These are phyloP conservation scores for Alloteropsis angusta DNA, from an alignment of 202 grass and related monocot genomes.

Conservation along the genomic window DNA sequence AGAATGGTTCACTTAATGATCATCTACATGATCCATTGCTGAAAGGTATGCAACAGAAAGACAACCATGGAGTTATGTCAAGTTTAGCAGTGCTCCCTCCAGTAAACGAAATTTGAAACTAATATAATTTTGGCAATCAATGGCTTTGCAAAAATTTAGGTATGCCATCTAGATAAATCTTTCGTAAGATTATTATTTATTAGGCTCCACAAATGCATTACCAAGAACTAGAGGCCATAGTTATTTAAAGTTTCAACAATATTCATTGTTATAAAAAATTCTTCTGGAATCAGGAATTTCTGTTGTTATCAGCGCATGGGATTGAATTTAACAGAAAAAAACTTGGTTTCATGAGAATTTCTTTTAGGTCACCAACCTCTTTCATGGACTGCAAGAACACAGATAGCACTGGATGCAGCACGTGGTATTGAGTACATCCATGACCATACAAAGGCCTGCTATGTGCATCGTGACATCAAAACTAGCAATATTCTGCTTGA, in stretches of 20 bases:
- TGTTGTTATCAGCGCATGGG: background rate
- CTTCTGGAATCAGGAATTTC: background rate
- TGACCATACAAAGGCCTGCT: constrained; percentile 67
- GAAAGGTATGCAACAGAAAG: constrained; percentile 36
- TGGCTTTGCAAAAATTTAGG: background rate
- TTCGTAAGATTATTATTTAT: background rate
- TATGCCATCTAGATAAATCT: background rate
- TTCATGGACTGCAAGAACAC: constrained; percentile 69
- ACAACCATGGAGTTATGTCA: background rate
- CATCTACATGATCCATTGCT: constrained; percentile 69
- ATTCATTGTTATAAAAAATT: background rate
- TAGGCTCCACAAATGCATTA: background rate
- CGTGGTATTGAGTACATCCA: constrained; percentile 76
- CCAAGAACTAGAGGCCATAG: background rate
- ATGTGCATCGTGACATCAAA: constrained; percentile 67
- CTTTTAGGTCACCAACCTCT: constrained; percentile 46
- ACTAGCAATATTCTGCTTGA: constrained; percentile 71
- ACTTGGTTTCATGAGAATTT: background rate
- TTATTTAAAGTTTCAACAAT: background rate
- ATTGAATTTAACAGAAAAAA: background rate
- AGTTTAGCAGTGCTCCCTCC: background rate
- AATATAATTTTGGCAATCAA: background rate
- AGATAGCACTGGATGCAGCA: constrained; percentile 57
- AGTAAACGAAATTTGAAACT: background rate
- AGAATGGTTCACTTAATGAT: constrained; percentile 63